Evolutionary conservation across 2,329 filamentous ascomycete genomes (phyloP).

Genomic region (Cucurbitaria berberidis): DNA sequence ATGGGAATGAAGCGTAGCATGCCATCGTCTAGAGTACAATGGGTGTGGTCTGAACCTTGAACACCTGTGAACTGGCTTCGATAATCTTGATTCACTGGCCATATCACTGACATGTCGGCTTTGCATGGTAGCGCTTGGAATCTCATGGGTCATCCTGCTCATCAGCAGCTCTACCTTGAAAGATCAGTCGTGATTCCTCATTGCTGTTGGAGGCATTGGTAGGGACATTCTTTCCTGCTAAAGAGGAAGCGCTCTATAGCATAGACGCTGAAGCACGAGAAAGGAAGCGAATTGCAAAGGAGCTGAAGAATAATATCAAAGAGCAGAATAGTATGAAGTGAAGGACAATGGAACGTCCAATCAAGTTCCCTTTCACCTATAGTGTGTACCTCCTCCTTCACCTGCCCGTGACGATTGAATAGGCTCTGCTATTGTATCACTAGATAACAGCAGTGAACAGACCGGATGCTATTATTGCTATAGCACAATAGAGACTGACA

Average conservation of each 20-base stretch:
- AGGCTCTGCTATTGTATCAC: background rate
- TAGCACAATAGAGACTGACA: background rate
- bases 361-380: background rate
- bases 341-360: background rate
- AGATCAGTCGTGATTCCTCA: slow-evolving; percentile 26
- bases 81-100: slow-evolving; percentile 15
- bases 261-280: slow-evolving; percentile 7
- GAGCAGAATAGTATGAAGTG: background rate
- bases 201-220: slow-evolving; percentile 26
- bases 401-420: background rate
- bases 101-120: slow-evolving; percentile 10
- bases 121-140: slow-evolving; percentile 5
- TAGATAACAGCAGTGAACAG: background rate
- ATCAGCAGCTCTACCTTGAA: slow-evolving; percentile 21
- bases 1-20: slow-evolving; percentile 24
- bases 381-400: background rate
- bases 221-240: too few relatives aligned
- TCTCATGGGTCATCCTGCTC: slow-evolving; percentile 24
- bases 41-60: slow-evolving; percentile 20
- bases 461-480: background rate
- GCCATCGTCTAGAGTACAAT: slow-evolving; percentile 16
- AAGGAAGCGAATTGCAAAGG: background rate
- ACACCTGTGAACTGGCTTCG: slow-evolving; percentile 16
- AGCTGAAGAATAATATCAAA: background rate
- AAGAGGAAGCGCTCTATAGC: slow-evolving; percentile 7